Evolutionary conservation across 768 basidiomycete genomes (phyloP).

Genomic region (Lactifluus volemus): DNA sequence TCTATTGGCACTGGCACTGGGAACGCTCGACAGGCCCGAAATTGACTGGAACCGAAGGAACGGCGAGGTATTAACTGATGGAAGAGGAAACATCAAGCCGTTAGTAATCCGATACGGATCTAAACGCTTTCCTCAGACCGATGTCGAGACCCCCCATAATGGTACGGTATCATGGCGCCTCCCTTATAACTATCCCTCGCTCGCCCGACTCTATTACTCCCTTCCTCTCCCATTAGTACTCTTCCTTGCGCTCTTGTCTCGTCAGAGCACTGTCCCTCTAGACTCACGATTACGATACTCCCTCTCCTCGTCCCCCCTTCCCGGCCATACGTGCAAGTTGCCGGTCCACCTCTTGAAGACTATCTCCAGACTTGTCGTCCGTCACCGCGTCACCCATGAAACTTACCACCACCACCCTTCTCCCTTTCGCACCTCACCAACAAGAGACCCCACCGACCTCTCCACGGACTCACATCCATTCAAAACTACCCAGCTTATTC

Average conservation of each 20-base stretch:
- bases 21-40: too few species aligned
- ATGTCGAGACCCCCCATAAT: neutral
- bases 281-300: neutral
- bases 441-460: neutral
- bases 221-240: neutral
- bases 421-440: slow-evolving; percentile 13
- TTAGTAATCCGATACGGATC: neutral
- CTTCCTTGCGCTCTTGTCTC: neutral
- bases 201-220: neutral
- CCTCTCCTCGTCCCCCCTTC: neutral
- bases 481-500: slow-evolving; percentile 4
- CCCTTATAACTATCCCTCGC: neutral
- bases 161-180: neutral
- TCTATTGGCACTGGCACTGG: too few species aligned
- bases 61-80: slow-evolving; percentile 1
- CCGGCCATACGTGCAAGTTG: neutral
- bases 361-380: too few species aligned
- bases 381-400: neutral
- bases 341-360: neutral
- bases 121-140: neutral
- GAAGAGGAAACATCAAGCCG: neutral
- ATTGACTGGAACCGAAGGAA: neutral
- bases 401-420: slow-evolving; percentile 7
- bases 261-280: neutral
- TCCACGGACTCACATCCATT: neutral